Conservation (phyloP, 768 basidiomycete genomes). For the Mycena crocata region DNA sequence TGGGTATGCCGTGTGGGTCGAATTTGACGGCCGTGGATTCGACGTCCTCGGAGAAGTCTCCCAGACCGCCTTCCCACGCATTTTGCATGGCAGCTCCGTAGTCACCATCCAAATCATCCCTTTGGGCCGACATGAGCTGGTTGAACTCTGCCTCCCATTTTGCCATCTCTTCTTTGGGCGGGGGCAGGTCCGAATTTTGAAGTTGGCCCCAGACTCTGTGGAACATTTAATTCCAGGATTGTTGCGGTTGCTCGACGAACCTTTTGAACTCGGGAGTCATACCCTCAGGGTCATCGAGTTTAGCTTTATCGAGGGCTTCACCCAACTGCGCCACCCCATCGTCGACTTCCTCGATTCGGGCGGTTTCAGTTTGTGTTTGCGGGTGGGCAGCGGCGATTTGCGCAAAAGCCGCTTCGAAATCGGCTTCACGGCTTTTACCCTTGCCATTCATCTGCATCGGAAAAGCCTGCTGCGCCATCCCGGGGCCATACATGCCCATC, state of each 20-base stretch:
- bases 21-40: slow-evolving; percentile 57
- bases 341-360: slow-evolving; percentile 67
- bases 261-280: slow-evolving; percentile 58
- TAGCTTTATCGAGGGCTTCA: slow-evolving; percentile 49
- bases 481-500: slow-evolving; percentile 49
- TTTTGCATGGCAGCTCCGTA: slow-evolving; percentile 71
- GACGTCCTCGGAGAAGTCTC: slow-evolving; percentile 52
- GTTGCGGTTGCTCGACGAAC: slow-evolving; percentile 50
- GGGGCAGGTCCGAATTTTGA: slow-evolving; percentile 67
- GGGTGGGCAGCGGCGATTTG: slow-evolving; percentile 68
- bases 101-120: slow-evolving; percentile 75
- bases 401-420: slow-evolving; percentile 89
- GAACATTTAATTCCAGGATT: slow-evolving; percentile 2
- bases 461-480: slow-evolving; percentile 44
- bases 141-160: slow-evolving; percentile 90
- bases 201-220: slow-evolving; percentile 72
- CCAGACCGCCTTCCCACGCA: slow-evolving; percentile 71
- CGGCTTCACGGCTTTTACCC: slow-evolving; percentile 80
- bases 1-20: slow-evolving; percentile 81
- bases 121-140: slow-evolving; percentile 76
- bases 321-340: slow-evolving; percentile 54
- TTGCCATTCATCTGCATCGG: slow-evolving; percentile 69
- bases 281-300: slow-evolving; percentile 47
- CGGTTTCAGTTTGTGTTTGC: slow-evolving; percentile 52
- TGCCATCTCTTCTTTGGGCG: slow-evolving; percentile 71